These are phyloP conservation scores for Phytophthora foliorum DNA, from an alignment of 352 stramenopile genomes.

Conservation along the genomic window DNA sequence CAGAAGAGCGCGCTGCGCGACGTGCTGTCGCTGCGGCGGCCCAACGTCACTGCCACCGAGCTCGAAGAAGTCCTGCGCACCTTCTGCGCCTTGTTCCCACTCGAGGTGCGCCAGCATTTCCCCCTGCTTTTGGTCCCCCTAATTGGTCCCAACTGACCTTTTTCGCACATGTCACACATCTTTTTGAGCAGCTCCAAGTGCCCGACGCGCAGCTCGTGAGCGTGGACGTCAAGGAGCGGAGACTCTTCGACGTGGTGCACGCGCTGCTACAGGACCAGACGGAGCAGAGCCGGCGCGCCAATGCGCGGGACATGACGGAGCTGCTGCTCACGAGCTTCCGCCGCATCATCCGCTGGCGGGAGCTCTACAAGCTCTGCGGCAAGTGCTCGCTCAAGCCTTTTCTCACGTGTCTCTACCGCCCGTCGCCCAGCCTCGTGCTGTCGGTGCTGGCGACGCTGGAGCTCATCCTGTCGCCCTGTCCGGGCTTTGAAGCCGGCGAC, in stretches of 20 bases:
- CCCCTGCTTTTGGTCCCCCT: background rate
- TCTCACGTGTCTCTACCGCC: slow-evolving; percentile 65
- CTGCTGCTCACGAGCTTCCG: slow-evolving; percentile 76
- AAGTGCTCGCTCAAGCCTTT: slow-evolving; percentile 90
- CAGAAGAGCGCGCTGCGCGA: slow-evolving; percentile 85
- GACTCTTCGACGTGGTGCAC: slow-evolving; percentile 81
- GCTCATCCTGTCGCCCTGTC: slow-evolving; percentile 67
- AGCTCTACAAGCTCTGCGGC: slow-evolving; percentile 82
- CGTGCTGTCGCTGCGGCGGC: slow-evolving; percentile 71
- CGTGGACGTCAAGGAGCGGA: slow-evolving; percentile 81
- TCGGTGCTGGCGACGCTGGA: slow-evolving; percentile 74
- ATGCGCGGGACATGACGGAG: slow-evolving; percentile 73
- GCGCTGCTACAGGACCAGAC: slow-evolving; percentile 74
- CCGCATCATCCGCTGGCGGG: slow-evolving; percentile 79
- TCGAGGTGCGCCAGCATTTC: slow-evolving; percentile 46
- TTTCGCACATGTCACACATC: slow-evolving; percentile 18
- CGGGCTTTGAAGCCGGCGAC: slow-evolving; percentile 60
- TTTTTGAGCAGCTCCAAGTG: slow-evolving; percentile 28
- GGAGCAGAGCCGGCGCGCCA: slow-evolving; percentile 59
- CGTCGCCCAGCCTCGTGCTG: slow-evolving; percentile 62
- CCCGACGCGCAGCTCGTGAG: slow-evolving; percentile 37
- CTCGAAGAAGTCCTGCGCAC: slow-evolving; percentile 71
- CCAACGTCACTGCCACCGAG: slow-evolving; percentile 47
- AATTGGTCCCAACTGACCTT: background rate
- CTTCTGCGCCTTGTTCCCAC: slow-evolving; percentile 82